Evolutionary conservation across 192 early-diverging fungal species (phyloP), one percentile per base, ranked within the genome.

Genomic region (Jimgerdemannia lactiflua): DNA sequence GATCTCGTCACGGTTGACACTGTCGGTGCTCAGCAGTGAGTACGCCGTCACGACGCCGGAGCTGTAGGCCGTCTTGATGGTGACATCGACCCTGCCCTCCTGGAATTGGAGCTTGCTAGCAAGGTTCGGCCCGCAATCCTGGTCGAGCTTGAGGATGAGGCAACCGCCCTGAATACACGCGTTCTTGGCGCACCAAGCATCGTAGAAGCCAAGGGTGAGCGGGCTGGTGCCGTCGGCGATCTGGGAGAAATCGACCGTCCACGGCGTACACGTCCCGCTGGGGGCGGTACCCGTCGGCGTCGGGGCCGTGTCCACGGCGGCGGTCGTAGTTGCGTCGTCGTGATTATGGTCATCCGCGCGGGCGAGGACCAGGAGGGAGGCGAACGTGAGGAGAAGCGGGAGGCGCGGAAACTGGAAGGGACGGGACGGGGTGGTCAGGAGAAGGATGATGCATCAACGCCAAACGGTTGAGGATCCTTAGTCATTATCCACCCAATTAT

Each of bases 1-100:
- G 4, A 92, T 74, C 71, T 92, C 91, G 69, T 92, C 91, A 8
- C 84, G 75, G 43, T 82, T 84, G 42, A 75, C 71, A 11, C 78
- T 69, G 4, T 79, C 85, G 8, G 80, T 81, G 54, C 83, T 81
- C 67, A 91, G 82, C 67, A 91, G 83, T 3, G 86, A 82, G 0
- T 85, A 81, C 4, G 87, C 84, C n/a, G 86, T 80, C 3, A 85
- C 89, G 14, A 84, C 81, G n/a, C 86, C 79, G 9, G 77, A 19
- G 11, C 74, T 49, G 4, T 18, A 66, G 3, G 39, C 66, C 43
- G 74, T 75, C 19, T 41, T n/a, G 49, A 75, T 17, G 4, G 65
- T 65, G n/a, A 75, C 74, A 20, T 75, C 74, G 54, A 75, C 65
- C 18, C 44, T 42, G 18, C 74, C 74, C 18, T 65, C 20, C 3